Conservation (phyloP, 768 basidiomycete genomes). For the Termitomyces sp. region DNA sequence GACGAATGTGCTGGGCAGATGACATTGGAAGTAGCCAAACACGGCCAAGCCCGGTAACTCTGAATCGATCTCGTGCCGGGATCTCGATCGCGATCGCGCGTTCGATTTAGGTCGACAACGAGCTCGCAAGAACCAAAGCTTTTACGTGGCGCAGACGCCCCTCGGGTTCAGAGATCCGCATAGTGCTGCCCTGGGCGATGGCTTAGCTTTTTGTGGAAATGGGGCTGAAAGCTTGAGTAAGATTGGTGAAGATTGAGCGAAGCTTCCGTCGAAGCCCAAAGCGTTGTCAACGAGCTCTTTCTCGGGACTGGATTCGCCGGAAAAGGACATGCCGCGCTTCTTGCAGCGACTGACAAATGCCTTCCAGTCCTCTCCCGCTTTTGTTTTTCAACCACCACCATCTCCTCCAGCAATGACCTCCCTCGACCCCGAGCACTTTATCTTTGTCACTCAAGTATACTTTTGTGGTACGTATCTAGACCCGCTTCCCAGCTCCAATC, state of each 20-base stretch:
- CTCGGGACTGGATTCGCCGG: slow-evolving; percentile 20
- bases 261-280: slow-evolving; percentile 13
- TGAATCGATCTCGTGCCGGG: slow-evolving; percentile 8
- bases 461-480: slow-evolving; percentile 69
- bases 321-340: slow-evolving; percentile 38
- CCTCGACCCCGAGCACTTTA: slow-evolving; percentile 55
- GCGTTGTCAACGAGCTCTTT: slow-evolving; percentile 18
- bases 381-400: slow-evolving; percentile 38
- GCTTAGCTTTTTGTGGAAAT: slow-evolving; percentile 12
- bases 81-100: slow-evolving; percentile 17
- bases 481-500: slow-evolving; percentile 19
- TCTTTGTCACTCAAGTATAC: slow-evolving; percentile 80
- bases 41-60: slow-evolving; percentile 9
- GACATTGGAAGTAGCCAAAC: slow-evolving; percentile 24
- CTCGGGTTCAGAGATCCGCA: slow-evolving; percentile 5
- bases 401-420: slow-evolving; percentile 18
- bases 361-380: slow-evolving; percentile 30
- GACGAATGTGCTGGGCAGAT: slow-evolving; percentile 44
- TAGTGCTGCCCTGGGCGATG: slow-evolving; percentile 9
- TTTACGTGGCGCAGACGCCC: slow-evolving; percentile 15
- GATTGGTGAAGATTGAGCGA: slow-evolving; percentile 16
- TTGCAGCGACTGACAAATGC: slow-evolving; percentile 46
- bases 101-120: not conserved
- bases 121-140: not conserved
- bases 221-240: slow-evolving; percentile 9